Conservation (phyloP, 202 grass and related monocot genomes). For the Panicum virgatum region DNA sequence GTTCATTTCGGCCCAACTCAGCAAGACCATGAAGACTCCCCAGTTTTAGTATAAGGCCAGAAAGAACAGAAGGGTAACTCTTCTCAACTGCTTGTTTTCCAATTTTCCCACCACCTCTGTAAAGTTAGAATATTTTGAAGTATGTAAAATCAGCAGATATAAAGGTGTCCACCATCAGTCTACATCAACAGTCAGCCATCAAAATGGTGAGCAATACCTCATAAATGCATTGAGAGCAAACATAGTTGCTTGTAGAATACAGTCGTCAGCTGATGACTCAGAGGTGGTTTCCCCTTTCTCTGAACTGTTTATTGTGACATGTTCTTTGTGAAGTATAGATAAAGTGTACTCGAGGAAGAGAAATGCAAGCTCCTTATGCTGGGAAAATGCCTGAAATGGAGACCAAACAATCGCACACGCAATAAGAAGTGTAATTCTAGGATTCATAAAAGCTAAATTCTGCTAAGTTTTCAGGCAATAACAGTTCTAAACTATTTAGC, state of each 20-base stretch:
- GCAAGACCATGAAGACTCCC: slow-evolving; percentile 82
- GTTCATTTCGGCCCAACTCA: slow-evolving; percentile 71
- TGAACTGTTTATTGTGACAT: slow-evolving; percentile 58
- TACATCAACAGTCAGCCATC: slow-evolving; percentile 37
- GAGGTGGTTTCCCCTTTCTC: slow-evolving; percentile 68
- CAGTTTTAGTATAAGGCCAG: slow-evolving; percentile 86
- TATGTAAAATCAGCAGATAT: slow-evolving; percentile 42
- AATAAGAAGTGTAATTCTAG: slow-evolving; percentile 17
- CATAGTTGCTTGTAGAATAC: slow-evolving; percentile 83
- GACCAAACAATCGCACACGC: slow-evolving; percentile 12
- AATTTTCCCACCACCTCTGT: slow-evolving; percentile 87
- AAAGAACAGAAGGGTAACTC: slow-evolving; percentile 91
- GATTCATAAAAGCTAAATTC: slow-evolving; percentile 5
- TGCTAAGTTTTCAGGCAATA: not conserved
- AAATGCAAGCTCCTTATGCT: slow-evolving; percentile 74
- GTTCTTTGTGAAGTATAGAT: slow-evolving; percentile 82
- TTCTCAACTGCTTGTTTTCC: slow-evolving; percentile 94
- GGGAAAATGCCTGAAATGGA: slow-evolving; percentile 73
- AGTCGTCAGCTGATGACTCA: slow-evolving; percentile 73
- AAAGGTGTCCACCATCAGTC: not conserved
- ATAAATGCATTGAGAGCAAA: slow-evolving; percentile 95
- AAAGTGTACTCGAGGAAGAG: slow-evolving; percentile 84
- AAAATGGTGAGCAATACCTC: slow-evolving; percentile 56
- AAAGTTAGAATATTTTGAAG: slow-evolving; percentile 41
- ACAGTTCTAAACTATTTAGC: slow-evolving; percentile 14